These are phyloP conservation scores for Penstemon davidsonii DNA, from an alignment of 257 asterid species.

Conservation along the genomic window DNA sequence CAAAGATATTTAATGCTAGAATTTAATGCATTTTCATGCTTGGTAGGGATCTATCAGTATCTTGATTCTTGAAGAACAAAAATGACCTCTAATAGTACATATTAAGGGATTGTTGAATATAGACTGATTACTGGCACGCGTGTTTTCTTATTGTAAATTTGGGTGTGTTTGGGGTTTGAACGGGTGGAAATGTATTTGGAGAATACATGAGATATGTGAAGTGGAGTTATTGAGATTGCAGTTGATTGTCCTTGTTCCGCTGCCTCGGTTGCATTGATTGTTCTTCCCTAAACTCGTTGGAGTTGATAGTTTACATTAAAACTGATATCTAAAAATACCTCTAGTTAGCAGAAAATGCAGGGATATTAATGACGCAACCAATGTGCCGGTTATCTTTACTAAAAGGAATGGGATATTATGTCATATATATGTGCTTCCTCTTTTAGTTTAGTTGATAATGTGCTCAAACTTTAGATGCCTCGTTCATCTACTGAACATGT, in stretches of 20 bases:
- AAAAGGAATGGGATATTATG: background rate
- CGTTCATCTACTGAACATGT: background rate
- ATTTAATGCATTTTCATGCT: slow-evolving; percentile 11
- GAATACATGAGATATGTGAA: background rate
- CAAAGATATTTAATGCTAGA: background rate
- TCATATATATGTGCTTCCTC: background rate
- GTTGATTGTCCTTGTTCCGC: background rate
- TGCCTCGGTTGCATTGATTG: background rate
- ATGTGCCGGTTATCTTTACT: background rate
- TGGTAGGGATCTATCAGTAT: slow-evolving; percentile 11
- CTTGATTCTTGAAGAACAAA: background rate
- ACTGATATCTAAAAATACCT: background rate
- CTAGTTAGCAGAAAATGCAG: background rate
- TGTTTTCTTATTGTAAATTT: background rate
- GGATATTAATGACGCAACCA: background rate
- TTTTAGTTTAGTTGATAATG: background rate
- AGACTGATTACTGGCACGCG: background rate
- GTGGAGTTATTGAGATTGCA: background rate
- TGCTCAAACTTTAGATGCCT: background rate
- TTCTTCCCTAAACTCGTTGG: background rate
- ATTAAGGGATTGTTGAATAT: background rate
- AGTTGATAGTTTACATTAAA: too few species aligned
- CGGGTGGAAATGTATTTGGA: background rate
- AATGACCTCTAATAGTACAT: background rate
- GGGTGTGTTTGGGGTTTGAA: background rate